phyloP scores from a whole-genome alignment of 345 rosid species.

The Garcia nutans region DNA sequence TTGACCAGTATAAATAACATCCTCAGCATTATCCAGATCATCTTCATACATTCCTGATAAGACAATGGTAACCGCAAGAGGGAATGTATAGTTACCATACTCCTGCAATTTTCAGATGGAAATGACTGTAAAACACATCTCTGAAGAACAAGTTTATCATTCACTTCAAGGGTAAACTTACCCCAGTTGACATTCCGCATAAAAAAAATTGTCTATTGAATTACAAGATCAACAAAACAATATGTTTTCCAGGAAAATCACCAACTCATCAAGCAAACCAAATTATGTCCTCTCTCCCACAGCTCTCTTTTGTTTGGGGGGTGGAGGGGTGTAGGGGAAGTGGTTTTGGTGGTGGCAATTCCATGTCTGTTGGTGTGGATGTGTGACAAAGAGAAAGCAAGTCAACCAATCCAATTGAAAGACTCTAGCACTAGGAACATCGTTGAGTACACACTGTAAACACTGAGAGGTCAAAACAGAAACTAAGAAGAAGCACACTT shows the following conservation, averaged over 20 bases:
- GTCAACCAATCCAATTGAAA: neutral
- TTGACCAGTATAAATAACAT: constrained; percentile 86
- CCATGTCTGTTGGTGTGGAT: neutral
- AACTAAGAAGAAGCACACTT: too few relatives aligned
- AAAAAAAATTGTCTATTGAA: neutral
- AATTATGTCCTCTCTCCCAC: too few relatives aligned
- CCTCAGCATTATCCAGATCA: constrained; percentile 93
- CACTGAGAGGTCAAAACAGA: too few relatives aligned
- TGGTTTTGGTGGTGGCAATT: too few relatives aligned
- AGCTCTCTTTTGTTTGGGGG: too few relatives aligned
- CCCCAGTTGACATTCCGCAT: neutral
- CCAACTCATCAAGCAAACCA: too few relatives aligned
- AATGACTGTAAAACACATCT: neutral
- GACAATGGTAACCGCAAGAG: constrained; percentile 73
- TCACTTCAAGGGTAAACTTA: neutral
- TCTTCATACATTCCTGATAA: constrained; percentile 95
- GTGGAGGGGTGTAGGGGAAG: too few relatives aligned
- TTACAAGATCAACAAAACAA: neutral
- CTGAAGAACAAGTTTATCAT: neutral
- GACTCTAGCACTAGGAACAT: too few relatives aligned
- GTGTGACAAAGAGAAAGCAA: neutral
- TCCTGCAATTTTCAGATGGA: constrained; percentile 39
- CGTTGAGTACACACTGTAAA: too few relatives aligned
- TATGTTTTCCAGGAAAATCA: too few relatives aligned
- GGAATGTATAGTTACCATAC: constrained; percentile 46